Evolutionary conservation across 495 filamentous ascomycete genomes (phyloP), one percentile per base, ranked within the genome.

Genomic region (Penicillium antarcticum): DNA sequence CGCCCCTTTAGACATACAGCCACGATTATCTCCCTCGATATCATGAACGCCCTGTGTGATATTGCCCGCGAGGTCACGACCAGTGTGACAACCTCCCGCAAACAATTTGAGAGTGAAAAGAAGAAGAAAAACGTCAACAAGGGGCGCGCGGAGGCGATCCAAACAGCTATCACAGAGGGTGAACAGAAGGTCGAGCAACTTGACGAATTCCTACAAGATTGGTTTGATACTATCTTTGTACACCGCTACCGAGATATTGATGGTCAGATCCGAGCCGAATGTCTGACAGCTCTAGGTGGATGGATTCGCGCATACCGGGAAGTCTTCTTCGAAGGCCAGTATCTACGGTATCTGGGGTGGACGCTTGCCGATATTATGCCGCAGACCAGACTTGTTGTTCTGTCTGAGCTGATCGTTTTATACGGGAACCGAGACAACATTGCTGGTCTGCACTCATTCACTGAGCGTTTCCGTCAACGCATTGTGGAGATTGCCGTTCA

Each of bases 181-280:
- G 82, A 87, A 45, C 61, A 80, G 46, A 85, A 82, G 53, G 77
- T 84, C 14, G 70, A 86, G 26, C 70, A 75, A 2, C 73, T 89
- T 41, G 81, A 91, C 55, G 76, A 74, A 1, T 78, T 82, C 45
- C 81, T 96, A 39, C 85, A 85, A 51, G 87, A 92, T 58, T 84
- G 88, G 45, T 91, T 97, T 55, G 87, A 96, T 48, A 86, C 88
- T 9, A 83, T 97, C 23, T 98, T 94, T 57, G 84, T 96, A 24
- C 91, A 97, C 66, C 87, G 94, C 21, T 97, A 97, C 66, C 89
- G 94, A 31, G 94, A 98, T 56, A 80, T 97, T 17, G 94, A 98
- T 66, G 80, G 88, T 1, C 87, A 76, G 52, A 95, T 98, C 45
- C 82, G 94, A 32, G 80, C 83, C 2, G 90, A 95, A 52, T 95